Evolutionary conservation across 768 basidiomycete genomes (phyloP).

Genomic region (Tricholoma sp.): DNA sequence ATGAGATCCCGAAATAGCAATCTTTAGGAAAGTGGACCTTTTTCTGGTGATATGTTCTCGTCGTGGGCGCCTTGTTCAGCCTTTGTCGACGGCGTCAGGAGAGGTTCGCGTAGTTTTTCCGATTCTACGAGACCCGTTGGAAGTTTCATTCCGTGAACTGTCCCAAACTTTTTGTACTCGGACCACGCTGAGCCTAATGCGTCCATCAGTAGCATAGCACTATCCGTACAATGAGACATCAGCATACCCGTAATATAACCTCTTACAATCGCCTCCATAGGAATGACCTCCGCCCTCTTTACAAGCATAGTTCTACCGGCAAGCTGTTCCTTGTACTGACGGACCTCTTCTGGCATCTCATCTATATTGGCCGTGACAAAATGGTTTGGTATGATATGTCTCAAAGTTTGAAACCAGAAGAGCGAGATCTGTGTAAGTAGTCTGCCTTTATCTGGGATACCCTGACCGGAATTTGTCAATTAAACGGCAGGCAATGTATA

Average conservation of each 20-base stretch:
- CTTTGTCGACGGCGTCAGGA: conserved; percentile 97
- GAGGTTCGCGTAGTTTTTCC: conserved; percentile 70
- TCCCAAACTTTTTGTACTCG: conserved; percentile 86
- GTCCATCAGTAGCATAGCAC: neutral
- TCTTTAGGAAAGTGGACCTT: conserved; percentile 38
- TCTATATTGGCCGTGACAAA: conserved; percentile 73
- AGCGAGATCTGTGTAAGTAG: conserved; percentile 86
- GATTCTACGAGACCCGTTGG: conserved; percentile 81
- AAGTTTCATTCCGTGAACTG: conserved; percentile 81
- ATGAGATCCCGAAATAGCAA: conserved; percentile 4
- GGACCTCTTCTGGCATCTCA: conserved; percentile 79
- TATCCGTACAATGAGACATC: neutral
- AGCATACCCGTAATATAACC: conserved; percentile 89
- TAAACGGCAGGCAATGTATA: neutral
- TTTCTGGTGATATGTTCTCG: conserved; percentile 88
- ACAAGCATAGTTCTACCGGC: conserved; percentile 90
- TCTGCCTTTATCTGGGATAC: conserved; percentile 90
- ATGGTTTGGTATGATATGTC: conserved; percentile 81
- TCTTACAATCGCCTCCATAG: conserved; percentile 92
- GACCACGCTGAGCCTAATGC: conserved; percentile 86
- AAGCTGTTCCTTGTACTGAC: conserved; percentile 69
- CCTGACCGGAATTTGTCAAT: conserved; percentile 42
- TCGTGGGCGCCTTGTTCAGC: conserved; percentile 93
- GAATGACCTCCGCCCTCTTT: conserved; percentile 80
- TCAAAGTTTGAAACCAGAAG: conserved; percentile 92